phyloP scores from a whole-genome alignment of 306 rosid species.

The Begonia fuchsioides region DNA sequence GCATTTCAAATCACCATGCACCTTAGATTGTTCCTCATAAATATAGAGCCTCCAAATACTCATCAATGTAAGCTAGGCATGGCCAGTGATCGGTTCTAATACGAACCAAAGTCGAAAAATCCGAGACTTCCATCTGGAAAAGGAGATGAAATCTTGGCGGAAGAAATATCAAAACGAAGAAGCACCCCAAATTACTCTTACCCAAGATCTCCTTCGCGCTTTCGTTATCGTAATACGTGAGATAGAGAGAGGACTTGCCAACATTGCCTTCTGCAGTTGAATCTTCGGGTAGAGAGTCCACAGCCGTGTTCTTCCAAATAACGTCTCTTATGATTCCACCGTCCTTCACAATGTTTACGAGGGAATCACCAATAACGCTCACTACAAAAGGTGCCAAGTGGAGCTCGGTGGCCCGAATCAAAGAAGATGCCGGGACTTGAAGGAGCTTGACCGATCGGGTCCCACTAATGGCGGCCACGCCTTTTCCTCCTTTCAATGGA shows the following conservation, averaged over 20 bases:
- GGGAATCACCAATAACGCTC: constrained; percentile 73
- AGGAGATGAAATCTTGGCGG: constrained; percentile 97
- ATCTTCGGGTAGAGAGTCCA: constrained; percentile 28
- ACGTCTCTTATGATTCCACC: constrained; percentile 54
- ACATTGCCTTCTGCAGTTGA: constrained; percentile 16
- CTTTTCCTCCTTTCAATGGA: constrained; percentile 73
- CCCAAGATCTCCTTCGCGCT: constrained; percentile 30
- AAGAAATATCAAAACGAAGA: constrained; percentile 69
- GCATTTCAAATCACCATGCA: too few relatives aligned
- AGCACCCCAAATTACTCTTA: constrained; percentile 53
- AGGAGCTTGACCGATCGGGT: constrained; percentile 87
- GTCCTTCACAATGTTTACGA: constrained; percentile 41
- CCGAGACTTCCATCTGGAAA: constrained; percentile 84
- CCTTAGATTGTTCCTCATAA: too few relatives aligned
- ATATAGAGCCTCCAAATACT: too few relatives aligned
- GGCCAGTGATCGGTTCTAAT: constrained; percentile 98
- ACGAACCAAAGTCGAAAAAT: constrained; percentile 73
- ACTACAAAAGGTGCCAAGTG: constrained; percentile 61
- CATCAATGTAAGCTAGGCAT: constrained; percentile 90
- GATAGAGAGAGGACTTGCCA: constrained; percentile 53
- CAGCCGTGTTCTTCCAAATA: constrained; percentile 36
- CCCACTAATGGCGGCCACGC: constrained; percentile 75
- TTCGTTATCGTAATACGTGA: constrained; percentile 48
- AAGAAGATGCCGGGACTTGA: constrained; percentile 43
- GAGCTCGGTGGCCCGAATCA: constrained; percentile 63